Percentiles rank a stretch among this genome's conserved stretches.
Conservation (phyloP, 768 basidiomycete genomes). For the Leccinum variicolor region DNA sequence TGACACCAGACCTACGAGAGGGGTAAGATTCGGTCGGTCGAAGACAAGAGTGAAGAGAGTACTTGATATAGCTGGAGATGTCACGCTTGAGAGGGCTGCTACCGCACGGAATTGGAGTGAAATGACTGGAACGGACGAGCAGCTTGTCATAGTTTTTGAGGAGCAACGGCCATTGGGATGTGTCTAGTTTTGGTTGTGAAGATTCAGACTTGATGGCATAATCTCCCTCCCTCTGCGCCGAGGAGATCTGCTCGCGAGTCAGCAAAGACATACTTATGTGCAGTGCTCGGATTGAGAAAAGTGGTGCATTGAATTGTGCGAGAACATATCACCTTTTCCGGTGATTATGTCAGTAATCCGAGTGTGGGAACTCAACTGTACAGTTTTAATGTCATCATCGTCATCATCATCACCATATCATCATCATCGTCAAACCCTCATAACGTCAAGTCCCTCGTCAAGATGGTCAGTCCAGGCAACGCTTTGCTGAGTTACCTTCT, state of each 20-base stretch:
- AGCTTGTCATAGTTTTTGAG: constrained; percentile 99
- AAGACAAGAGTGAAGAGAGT: neutral
- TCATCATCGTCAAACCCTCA: neutral
- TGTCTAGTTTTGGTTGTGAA: constrained; percentile 75
- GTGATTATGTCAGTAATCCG: constrained; percentile 6
- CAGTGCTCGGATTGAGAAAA: neutral
- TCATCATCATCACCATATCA: neutral
- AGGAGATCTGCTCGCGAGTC: constrained; percentile 65
- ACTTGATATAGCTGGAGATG: constrained; percentile 89
- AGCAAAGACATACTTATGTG: constrained; percentile 33
- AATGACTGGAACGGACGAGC: constrained; percentile 91
- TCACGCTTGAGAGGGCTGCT: constrained; percentile 95
- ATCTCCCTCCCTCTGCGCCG: constrained; percentile 72
- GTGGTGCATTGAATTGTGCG: neutral
- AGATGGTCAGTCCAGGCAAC: constrained; percentile 73
- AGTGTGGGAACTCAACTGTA: constrained; percentile 43
- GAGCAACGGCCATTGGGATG: constrained; percentile 95
- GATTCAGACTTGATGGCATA: constrained; percentile 81
- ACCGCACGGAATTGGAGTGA: constrained; percentile 94
- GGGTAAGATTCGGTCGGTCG: neutral
- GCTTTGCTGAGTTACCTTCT: constrained; percentile 92
- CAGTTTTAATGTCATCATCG: constrained; percentile 38
- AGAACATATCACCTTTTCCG: constrained; percentile 9
- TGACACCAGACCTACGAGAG: constrained; percentile 84
- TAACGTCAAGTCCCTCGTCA: constrained; percentile 25